These are phyloP conservation scores for Baorangia bicolor DNA, from an alignment of 768 basidiomycete species.

Conservation along the genomic window DNA sequence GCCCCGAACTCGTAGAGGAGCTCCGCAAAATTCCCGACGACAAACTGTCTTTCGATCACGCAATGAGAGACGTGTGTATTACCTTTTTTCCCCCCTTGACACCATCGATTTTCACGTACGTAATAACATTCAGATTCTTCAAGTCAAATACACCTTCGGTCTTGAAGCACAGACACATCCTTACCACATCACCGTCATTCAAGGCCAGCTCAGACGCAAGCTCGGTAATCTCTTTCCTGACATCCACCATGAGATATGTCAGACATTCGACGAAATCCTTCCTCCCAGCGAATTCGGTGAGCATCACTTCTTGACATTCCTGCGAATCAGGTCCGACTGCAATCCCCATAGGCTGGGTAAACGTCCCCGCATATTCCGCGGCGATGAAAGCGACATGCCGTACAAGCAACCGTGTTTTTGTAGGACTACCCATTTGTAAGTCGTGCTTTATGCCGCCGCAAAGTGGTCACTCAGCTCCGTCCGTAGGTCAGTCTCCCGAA, in stretches of 20 bases:
- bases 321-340: conserved; percentile 11
- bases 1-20: conserved; percentile 46
- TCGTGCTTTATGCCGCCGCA: conserved; percentile 2
- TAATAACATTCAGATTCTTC: conserved; percentile 33
- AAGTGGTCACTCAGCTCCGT: conserved; percentile 7
- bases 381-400: conserved; percentile 35
- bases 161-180: conserved; percentile 31
- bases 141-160: conserved; percentile 40
- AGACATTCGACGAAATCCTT: conserved; percentile 31
- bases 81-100: not conserved
- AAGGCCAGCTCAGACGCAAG: conserved; percentile 34
- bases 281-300: conserved; percentile 20
- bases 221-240: conserved; percentile 34
- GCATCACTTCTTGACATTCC: conserved; percentile 1
- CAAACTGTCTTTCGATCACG: conserved; percentile 42
- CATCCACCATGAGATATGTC: conserved; percentile 34
- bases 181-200: conserved; percentile 37
- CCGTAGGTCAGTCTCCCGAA: conserved; percentile 36
- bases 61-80: conserved; percentile 38
- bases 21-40: conserved; percentile 48
- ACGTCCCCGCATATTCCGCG: conserved; percentile 27
- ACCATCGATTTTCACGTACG: conserved; percentile 12
- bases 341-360: conserved; percentile 29
- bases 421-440: conserved; percentile 40
- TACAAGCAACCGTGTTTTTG: conserved; percentile 41